Conservation (phyloP, 768 basidiomycete genomes). For the Auriscalpium orientale region DNA sequence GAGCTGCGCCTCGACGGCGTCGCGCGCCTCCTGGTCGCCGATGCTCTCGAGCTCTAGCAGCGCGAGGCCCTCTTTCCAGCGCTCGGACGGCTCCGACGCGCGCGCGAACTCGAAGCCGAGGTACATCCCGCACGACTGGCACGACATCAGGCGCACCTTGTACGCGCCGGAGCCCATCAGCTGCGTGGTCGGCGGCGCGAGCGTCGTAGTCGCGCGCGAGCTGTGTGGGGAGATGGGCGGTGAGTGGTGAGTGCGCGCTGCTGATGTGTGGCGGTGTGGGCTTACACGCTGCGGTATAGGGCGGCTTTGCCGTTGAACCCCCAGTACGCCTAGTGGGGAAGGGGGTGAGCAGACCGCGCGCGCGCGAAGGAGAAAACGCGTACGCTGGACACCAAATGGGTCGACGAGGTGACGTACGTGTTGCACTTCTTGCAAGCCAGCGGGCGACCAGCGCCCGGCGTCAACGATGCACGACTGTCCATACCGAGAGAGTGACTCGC, state of each 20-base stretch:
- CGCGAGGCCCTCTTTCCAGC: conserved; percentile 55
- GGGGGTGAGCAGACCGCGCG: no score
- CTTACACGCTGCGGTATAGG: background rate
- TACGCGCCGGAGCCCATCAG: conserved; percentile 60
- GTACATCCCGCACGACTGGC: conserved; percentile 40
- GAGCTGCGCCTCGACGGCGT: background rate
- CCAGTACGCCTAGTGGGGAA: background rate
- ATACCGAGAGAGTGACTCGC: no score
- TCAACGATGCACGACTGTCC: background rate
- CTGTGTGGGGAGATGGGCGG: background rate
- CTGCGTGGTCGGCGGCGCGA: conserved; percentile 40
- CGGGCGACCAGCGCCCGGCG: background rate
- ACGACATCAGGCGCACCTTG: conserved; percentile 50
- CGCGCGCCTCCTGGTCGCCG: conserved; percentile 1
- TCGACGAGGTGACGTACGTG: background rate
- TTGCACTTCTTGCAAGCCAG: background rate
- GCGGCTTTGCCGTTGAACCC: background rate
- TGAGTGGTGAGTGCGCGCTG: background rate
- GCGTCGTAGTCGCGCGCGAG: background rate
- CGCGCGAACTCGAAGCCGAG: conserved; percentile 60
- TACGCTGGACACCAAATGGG: background rate
- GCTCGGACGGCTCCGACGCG: conserved; percentile 47
- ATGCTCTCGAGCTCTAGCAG: conserved; percentile 54
- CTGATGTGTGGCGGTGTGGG: background rate
- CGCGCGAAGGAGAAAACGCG: background rate